These are phyloP conservation scores for Pseudogymnoascus sp. DNA, from an alignment of 2,329 filamentous ascomycete genomes.

Conservation along the genomic window DNA sequence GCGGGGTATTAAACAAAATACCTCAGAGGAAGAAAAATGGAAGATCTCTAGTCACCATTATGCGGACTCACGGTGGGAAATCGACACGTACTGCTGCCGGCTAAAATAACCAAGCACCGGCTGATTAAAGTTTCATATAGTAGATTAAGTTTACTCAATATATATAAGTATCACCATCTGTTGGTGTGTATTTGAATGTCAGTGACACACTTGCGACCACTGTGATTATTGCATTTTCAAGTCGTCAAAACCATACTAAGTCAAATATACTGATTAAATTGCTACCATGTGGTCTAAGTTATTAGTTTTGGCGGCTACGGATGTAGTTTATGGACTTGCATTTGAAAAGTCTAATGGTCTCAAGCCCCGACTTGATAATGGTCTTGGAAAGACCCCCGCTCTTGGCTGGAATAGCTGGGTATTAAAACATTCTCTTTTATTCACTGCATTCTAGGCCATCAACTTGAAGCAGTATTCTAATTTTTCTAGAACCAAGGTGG, in stretches of 20 bases:
- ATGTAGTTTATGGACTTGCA: background rate
- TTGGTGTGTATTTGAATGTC: background rate
- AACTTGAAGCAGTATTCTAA: background rate
- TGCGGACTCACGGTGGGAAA: too few species aligned
- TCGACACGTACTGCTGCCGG: background rate
- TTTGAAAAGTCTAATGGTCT: background rate
- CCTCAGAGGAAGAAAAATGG: too few species aligned
- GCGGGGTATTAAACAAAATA: too few species aligned
- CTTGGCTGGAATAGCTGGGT: slow-evolving; percentile 20
- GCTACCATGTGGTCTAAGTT: background rate
- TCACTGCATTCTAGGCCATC: background rate
- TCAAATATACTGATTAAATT: background rate
- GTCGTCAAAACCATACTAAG: background rate
- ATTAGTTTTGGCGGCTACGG: background rate
- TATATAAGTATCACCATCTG: background rate
- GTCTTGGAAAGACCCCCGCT: slow-evolving; percentile 17
- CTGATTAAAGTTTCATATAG: background rate
- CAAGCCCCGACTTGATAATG: slow-evolving; percentile 15
- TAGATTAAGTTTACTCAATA: background rate
- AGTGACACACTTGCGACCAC: background rate
- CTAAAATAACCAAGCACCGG: background rate
- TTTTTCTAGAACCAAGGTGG: background rate
- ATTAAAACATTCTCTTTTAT: background rate
- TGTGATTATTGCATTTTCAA: background rate
- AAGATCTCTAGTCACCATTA: too few species aligned